Percentiles rank a stretch among this genome's conserved stretches.
Conservation (phyloP, 2,329 filamentous ascomycete genomes). For the Paracorniculantispora psalliotae region DNA sequence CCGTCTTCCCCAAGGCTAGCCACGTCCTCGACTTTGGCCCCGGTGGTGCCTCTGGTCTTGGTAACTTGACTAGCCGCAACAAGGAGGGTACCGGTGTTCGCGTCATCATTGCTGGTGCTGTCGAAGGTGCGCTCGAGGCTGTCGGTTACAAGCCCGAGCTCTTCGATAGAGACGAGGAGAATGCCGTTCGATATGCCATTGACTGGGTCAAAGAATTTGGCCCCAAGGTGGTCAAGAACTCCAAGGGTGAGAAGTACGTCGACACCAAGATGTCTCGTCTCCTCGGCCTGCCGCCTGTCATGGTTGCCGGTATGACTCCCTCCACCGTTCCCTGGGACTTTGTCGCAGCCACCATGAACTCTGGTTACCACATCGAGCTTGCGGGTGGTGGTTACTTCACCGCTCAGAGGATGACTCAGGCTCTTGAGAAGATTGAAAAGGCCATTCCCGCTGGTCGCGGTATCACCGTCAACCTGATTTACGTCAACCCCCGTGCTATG, state of each 20-base stretch:
- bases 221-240: constrained; percentile 85
- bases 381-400: constrained; percentile 88
- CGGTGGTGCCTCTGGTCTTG: constrained; percentile 92
- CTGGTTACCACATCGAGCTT: constrained; percentile 90
- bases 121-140: constrained; percentile 83
- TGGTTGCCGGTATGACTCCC: constrained; percentile 94
- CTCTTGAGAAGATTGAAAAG: constrained; percentile 78
- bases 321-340: constrained; percentile 88
- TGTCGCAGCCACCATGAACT: constrained; percentile 86
- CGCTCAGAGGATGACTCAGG: constrained; percentile 74
- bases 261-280: constrained; percentile 95
- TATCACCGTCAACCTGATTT: constrained; percentile 87
- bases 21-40: constrained; percentile 97
- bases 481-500: constrained; percentile 85
- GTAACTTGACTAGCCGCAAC: constrained; percentile 94
- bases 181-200: constrained; percentile 89
- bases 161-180: constrained; percentile 91
- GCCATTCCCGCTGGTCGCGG: constrained; percentile 79
- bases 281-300: constrained; percentile 76
- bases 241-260: constrained; percentile 82
- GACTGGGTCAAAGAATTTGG: constrained; percentile 98
- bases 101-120: constrained; percentile 89
- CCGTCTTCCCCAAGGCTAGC: constrained; percentile 82
- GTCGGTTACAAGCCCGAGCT: constrained; percentile 97
- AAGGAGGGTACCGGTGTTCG: constrained; percentile 98